These are phyloP conservation scores for Lachancea meyersii DNA, from an alignment of 805 yeast species.

Conservation along the genomic window DNA sequence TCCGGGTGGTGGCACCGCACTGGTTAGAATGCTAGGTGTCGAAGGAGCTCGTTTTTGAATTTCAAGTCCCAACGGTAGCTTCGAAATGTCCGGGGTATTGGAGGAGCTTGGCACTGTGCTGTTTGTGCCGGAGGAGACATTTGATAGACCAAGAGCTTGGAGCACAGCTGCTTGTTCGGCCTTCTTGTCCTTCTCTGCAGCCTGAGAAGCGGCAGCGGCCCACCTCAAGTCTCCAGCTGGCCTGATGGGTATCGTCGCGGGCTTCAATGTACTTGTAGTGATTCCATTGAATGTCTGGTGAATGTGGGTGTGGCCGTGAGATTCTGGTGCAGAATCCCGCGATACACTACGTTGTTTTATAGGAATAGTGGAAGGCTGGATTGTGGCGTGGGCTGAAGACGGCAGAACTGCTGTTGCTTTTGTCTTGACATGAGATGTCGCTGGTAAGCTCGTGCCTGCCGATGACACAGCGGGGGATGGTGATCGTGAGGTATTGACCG, in stretches of 20 bases:
- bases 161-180: neutral
- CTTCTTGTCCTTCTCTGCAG: slow-evolving; percentile 24
- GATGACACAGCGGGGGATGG: slow-evolving; percentile 9
- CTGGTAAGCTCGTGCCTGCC: slow-evolving; percentile 5
- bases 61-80: slow-evolving; percentile 13
- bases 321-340: slow-evolving; percentile 11
- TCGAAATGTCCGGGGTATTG: slow-evolving; percentile 20
- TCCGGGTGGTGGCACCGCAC: slow-evolving; percentile 1
- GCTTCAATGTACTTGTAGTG: slow-evolving; percentile 37
- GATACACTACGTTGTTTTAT: slow-evolving; percentile 13
- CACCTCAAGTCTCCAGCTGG: slow-evolving; percentile 50
- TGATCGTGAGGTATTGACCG: slow-evolving; percentile 15
- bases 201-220: slow-evolving; percentile 48
- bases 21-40: neutral
- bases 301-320: slow-evolving; percentile 27
- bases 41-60: neutral
- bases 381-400: neutral
- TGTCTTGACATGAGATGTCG: slow-evolving; percentile 4
- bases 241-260: slow-evolving; percentile 48
- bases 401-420: neutral
- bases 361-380: slow-evolving; percentile 1
- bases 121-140: slow-evolving; percentile 12
- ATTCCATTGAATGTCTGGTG: slow-evolving; percentile 30
- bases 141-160: slow-evolving; percentile 5
- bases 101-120: slow-evolving; percentile 14